Base-by-base conservation (phyloP, 176 grass and related monocot genomes). In the Ampelocalamus luodianensis region DNA sequence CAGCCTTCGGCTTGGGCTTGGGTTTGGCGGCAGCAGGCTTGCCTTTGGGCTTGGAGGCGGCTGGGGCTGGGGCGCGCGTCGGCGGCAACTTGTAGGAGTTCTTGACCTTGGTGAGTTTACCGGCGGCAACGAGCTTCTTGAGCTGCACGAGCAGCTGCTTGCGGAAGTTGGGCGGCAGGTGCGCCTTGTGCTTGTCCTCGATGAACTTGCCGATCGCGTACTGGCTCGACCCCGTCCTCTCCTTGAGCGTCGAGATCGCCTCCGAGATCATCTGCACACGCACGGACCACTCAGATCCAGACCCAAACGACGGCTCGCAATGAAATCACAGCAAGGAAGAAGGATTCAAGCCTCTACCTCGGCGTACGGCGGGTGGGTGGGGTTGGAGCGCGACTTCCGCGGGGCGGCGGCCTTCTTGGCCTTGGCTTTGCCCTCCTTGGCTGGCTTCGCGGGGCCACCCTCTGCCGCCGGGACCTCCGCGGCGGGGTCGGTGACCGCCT, bases 91-190 rank as follows among this genome's bases (percentile, higher is more conserved):
- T 96, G 84, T 77, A 96, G 3, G 89, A 96, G 18, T 68, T 79
- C 84, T 96, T 93, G 1, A 96, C 87, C 87, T 96, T 96, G 40
- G 78, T 88, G 8, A 96, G 84, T 79, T 96, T 96, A 32, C 91
- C 94, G 27, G 60, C 55, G 13, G 94, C 84, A 69, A 88, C 82
- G 5, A 96, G 87, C 80, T 88, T 87, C 89, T 86, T 93, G 46
- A 96, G 78, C 71, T 94, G 91, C 13, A 88, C 18, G 16, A 79
- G 68, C 63, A 94, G 82, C 3, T 86, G 65, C 89, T 94, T 96
- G 36, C 81, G 82, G 89, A 91, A 94, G 85, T 91, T 91, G 56
- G 58, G 7, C 0, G 91, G 78, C 5, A 94, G 85, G 44, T 90
- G 63, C 15, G 49, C 73, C 87, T 85, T 77, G 40, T 96, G 89